These are phyloP conservation scores for Aspergillus pseudoterreus DNA, from an alignment of 2,329 filamentous ascomycete genomes.

Conservation along the genomic window DNA sequence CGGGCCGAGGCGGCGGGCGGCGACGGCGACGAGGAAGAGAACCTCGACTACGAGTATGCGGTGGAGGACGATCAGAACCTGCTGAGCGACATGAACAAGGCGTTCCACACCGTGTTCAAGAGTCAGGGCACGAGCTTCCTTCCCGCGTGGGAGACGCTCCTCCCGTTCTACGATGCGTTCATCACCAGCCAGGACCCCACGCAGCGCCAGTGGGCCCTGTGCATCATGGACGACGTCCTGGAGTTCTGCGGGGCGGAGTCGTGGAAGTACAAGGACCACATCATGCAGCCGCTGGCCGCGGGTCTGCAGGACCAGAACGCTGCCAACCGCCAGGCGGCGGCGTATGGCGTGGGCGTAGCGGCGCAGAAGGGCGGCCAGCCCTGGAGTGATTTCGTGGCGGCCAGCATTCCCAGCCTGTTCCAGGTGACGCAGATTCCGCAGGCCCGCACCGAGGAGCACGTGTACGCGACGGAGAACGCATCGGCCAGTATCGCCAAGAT, in stretches of 20 bases:
- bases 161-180: constrained; percentile 81
- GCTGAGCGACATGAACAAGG: constrained; percentile 99
- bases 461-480: constrained; percentile 96
- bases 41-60: constrained; percentile 80
- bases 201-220: constrained; percentile 97
- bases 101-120: constrained; percentile 98
- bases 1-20: constrained; percentile 67
- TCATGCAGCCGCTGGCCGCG: constrained; percentile 79
- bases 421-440: constrained; percentile 77
- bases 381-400: constrained; percentile 84
- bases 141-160: constrained; percentile 78
- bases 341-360: constrained; percentile 92
- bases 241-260: constrained; percentile 93
- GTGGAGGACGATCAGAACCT: constrained; percentile 97
- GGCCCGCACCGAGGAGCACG: constrained; percentile 83
- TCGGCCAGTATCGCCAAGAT: constrained; percentile 97
- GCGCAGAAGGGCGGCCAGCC: constrained; percentile 84
- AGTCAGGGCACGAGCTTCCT: constrained; percentile 85
- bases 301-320: constrained; percentile 83
- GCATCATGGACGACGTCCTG: constrained; percentile 96
- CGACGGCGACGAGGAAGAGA: constrained; percentile 87
- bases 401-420: constrained; percentile 77
- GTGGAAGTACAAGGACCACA: constrained; percentile 79
- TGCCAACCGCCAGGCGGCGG: constrained; percentile 90
- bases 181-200: constrained; percentile 77